Evolutionary conservation across 2,329 filamentous ascomycete species (phyloP), one percentile per base, ranked within the genome.

Genomic region (Aschersonia sp.): DNA sequence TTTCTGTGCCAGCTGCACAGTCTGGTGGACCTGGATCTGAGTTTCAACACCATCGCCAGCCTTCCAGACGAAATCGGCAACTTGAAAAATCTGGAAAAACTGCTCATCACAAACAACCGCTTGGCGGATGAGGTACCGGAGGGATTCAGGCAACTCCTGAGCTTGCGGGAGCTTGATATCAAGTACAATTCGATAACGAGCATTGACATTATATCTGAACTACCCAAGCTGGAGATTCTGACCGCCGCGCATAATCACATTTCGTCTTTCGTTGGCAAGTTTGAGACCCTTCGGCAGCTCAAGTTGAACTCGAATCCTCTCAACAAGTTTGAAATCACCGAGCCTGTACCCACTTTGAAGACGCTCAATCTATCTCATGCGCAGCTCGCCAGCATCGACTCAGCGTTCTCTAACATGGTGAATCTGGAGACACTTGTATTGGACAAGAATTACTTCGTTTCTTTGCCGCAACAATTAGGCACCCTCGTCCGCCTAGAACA

Each of bases 31-130:
- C 76, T 98, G 41, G 92, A 98, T 58, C 79, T 98, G 60, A 97
- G 90, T 62, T 98, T 98, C 75, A 98, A 98, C 61, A 78, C 82
- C 41, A 95, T 98, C 52, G 77, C 78, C 9, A 76, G 71, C 47
- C 68, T 98, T 6, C 88, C 89, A 1, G 80, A 83, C 11, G 70
- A 81, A 52, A 85, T 98, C 54, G 87, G 88, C 6, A 79, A 80
- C 48, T 67, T 98, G 49, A 79, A 74, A 49, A 86, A 81, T 47
- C 68, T 98, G 39, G 92, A 97, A 64, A 81, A 89, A 53, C 76
- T 98, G 32, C 87, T 92, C 68, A 90, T 95, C 55, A 97, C 92
- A 2, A 98, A 98, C 67, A 98, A 98, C 65, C 82, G 85, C 51
- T 70, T 98, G 11, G 75, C 77, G 22, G 86, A 86, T 3, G 73